Evolutionary conservation across 129 eudicot genomes (phyloP).

Genomic region (Ambrosia trifida): DNA sequence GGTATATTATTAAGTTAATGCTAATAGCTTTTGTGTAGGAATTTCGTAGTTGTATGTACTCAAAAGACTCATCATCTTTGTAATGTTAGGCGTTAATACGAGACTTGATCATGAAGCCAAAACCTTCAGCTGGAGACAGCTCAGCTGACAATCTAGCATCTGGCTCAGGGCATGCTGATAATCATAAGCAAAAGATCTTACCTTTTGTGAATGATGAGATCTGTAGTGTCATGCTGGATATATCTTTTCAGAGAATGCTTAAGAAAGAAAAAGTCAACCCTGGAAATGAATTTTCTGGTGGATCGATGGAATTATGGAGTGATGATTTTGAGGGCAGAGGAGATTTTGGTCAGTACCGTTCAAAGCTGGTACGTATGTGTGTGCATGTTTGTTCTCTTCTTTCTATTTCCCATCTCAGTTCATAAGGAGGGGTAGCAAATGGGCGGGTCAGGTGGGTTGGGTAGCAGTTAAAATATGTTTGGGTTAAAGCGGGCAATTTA

Average conservation of each 20-base stretch:
- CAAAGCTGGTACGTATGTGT: slow-evolving; percentile 64
- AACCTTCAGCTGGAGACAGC: slow-evolving; percentile 51
- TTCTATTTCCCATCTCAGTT: not conserved
- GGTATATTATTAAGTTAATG: slow-evolving; percentile 47
- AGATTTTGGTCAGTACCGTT: slow-evolving; percentile 83
- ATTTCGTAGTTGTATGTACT: slow-evolving; percentile 25
- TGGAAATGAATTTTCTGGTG: slow-evolving; percentile 49
- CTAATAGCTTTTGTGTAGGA: slow-evolving; percentile 16
- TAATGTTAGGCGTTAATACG: slow-evolving; percentile 66
- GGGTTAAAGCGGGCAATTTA: not conserved
- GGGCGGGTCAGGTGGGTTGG: not conserved
- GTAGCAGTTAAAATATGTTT: too few species aligned
- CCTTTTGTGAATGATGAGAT: slow-evolving; percentile 69
- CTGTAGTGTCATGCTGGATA: slow-evolving; percentile 61
- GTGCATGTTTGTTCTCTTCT: slow-evolving; percentile 1
- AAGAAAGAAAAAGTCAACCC: slow-evolving; percentile 76
- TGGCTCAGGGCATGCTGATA: slow-evolving; percentile 60
- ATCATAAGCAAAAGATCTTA: slow-evolving; percentile 57
- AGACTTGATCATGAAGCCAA: slow-evolving; percentile 69
- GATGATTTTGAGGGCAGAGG: slow-evolving; percentile 88
- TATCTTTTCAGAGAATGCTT: slow-evolving; percentile 73
- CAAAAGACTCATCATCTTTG: slow-evolving; percentile 18
- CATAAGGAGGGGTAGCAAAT: not conserved
- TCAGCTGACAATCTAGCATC: slow-evolving; percentile 41
- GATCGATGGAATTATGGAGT: slow-evolving; percentile 83